phyloP scores from a whole-genome alignment of 2,329 filamentous ascomycete genomes.

The Penicillium freii region DNA sequence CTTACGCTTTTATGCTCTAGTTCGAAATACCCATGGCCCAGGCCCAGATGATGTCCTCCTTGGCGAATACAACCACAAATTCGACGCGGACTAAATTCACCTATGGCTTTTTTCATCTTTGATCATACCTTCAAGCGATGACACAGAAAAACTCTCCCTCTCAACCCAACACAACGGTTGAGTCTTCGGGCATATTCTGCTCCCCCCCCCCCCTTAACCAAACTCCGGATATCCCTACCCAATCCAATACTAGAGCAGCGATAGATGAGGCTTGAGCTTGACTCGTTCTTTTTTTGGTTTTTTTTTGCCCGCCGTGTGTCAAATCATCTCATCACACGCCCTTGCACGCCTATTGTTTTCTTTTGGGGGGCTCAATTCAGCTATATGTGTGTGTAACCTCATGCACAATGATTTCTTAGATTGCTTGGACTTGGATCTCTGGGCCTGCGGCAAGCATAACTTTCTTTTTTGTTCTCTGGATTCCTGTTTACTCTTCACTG shows the following conservation, averaged over 20 bases:
- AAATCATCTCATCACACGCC: background rate
- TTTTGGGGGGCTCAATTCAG: background rate
- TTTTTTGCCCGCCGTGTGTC: background rate
- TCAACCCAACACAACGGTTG: background rate
- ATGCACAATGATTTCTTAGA: background rate
- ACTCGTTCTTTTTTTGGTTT: background rate
- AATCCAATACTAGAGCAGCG: slow-evolving; percentile 4
- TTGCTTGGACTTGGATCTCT: background rate
- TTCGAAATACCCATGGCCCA: slow-evolving; percentile 55
- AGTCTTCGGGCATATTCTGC: background rate
- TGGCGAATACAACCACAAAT: slow-evolving; percentile 67
- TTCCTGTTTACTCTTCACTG: slow-evolving; percentile 7
- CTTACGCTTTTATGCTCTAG: slow-evolving; percentile 34
- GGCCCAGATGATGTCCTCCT: slow-evolving; percentile 70
- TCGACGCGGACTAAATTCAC: slow-evolving; percentile 55
- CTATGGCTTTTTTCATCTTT: slow-evolving; percentile 7
- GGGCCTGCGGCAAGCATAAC: background rate
- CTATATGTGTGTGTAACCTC: background rate
- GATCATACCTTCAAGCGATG: slow-evolving; percentile 8
- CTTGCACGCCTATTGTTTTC: slow-evolving; percentile 7
- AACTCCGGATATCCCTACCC: background rate
- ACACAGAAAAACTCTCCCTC: slow-evolving; percentile 18
- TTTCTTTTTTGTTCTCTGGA: background rate
- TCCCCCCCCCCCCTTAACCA: background rate
- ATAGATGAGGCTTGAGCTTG: background rate